Conservation (phyloP, 2,329 filamentous ascomycete genomes). For the Leptographium radiaticola region DNA sequence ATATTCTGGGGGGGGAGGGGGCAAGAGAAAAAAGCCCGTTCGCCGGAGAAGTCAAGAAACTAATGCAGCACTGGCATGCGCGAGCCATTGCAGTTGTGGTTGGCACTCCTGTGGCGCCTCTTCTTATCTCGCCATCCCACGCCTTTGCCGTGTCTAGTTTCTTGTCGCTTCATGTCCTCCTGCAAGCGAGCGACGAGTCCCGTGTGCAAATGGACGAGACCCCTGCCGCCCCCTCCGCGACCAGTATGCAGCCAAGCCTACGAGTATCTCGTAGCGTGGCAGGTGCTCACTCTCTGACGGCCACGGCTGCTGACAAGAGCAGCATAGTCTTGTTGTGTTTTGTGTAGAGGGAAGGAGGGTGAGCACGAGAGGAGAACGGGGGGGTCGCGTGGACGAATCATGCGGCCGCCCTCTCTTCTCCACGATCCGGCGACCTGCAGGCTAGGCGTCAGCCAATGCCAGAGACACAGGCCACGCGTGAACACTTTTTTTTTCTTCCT, state of each 20-base stretch:
- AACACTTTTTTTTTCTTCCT: background rate
- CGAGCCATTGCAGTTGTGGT: background rate
- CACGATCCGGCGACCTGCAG: background rate
- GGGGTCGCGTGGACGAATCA: background rate
- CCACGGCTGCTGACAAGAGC: no score
- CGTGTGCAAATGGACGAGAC: background rate
- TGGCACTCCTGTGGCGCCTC: no score
- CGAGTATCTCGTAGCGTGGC: no score
- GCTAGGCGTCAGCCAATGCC: background rate
- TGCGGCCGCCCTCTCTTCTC: background rate
- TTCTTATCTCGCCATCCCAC: no score
- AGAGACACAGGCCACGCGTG: background rate
- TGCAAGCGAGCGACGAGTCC: background rate
- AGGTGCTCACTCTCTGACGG: background rate
- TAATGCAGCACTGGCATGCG: background rate
- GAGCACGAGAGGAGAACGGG: background rate
- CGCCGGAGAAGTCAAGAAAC: background rate
- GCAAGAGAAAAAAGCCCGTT: background rate
- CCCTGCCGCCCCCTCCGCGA: no score
- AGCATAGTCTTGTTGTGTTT: no score
- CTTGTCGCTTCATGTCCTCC: background rate
- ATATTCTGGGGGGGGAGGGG: background rate
- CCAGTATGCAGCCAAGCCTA: no score
- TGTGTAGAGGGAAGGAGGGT: background rate
- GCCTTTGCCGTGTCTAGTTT: no score